Conservation (phyloP, 805 yeast species). For the Wickerhamomyces alni region DNA sequence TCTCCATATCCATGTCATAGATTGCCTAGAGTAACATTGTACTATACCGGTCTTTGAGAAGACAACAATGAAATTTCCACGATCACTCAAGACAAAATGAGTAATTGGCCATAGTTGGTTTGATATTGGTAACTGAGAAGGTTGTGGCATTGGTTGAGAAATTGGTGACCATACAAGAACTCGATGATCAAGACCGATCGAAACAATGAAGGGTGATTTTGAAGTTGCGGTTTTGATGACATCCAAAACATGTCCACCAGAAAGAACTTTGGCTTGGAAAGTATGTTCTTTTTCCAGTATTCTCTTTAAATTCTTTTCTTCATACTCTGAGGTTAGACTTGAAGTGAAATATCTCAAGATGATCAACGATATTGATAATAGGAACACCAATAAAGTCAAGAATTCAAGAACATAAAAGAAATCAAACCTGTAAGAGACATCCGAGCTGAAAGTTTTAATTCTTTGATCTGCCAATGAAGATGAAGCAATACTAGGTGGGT, state of each 20-base stretch:
- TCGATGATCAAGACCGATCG: constrained; percentile 69
- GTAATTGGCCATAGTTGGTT: constrained; percentile 57
- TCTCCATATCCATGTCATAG: constrained; percentile 55
- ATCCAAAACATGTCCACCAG: constrained; percentile 56
- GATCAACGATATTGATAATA: constrained; percentile 42
- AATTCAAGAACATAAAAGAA: constrained; percentile 52
- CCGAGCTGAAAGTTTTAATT: constrained; percentile 12
- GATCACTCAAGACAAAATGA: constrained; percentile 46
- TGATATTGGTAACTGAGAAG: constrained; percentile 36
- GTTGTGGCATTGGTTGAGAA: constrained; percentile 38
- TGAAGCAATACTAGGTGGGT: constrained; percentile 22
- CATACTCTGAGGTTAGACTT: constrained; percentile 11
- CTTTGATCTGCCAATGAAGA: neutral
- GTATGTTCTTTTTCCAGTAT: constrained; percentile 13
- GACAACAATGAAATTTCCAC: constrained; percentile 53
- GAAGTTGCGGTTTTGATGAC: constrained; percentile 56
- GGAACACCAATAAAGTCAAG: constrained; percentile 41
- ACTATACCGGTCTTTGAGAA: constrained; percentile 46
- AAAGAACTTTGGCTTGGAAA: constrained; percentile 34
- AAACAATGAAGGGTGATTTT: constrained; percentile 54
- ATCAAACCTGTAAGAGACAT: constrained; percentile 38
- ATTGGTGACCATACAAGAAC: constrained; percentile 72
- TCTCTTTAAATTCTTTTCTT: constrained; percentile 14
- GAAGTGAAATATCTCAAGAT: constrained; percentile 34
- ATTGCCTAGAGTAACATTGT: constrained; percentile 54